Evolutionary conservation across 192 early-diverging fungal genomes (phyloP).

Genomic region (Coemansia sp.): DNA sequence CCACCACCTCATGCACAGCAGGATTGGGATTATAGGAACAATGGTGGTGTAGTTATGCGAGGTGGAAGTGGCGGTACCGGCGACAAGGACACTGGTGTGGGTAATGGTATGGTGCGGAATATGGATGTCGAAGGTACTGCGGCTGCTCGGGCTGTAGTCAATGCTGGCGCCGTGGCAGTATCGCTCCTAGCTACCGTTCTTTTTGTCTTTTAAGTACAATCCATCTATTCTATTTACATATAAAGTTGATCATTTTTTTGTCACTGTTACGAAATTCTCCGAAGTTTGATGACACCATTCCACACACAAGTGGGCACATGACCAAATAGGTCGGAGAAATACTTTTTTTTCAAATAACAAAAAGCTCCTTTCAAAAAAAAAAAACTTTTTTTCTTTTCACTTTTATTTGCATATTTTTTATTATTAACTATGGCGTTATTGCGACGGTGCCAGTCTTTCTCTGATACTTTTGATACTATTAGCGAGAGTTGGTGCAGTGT

Average conservation of each 20-base stretch:
- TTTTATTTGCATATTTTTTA: neutral
- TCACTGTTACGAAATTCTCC: slow-evolving; percentile 6
- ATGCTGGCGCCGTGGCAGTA: slow-evolving; percentile 10
- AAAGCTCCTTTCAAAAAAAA: neutral
- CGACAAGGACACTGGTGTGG: slow-evolving; percentile 5
- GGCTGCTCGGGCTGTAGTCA: neutral
- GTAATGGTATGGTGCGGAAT: slow-evolving; percentile 14
- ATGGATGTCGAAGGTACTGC: slow-evolving; percentile 27
- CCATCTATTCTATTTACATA: neutral
- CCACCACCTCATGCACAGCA: neutral
- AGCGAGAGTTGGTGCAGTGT: slow-evolving; percentile 44
- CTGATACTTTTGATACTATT: neutral
- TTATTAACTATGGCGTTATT: slow-evolving; percentile 10
- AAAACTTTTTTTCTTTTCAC: slow-evolving; percentile 8
- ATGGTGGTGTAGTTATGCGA: neutral
- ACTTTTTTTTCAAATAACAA: neutral
- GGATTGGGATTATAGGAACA: neutral
- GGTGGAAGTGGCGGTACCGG: neutral
- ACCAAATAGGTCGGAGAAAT: neutral
- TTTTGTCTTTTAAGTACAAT: neutral
- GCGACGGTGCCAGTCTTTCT: neutral
- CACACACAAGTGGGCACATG: neutral
- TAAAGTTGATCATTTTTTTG: neutral
- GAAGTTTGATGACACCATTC: neutral
- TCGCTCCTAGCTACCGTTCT: slow-evolving; percentile 7